phyloP scores from a whole-genome alignment of 2,329 filamentous ascomycete genomes.

The Cladosporium austrohemisphaericum region DNA sequence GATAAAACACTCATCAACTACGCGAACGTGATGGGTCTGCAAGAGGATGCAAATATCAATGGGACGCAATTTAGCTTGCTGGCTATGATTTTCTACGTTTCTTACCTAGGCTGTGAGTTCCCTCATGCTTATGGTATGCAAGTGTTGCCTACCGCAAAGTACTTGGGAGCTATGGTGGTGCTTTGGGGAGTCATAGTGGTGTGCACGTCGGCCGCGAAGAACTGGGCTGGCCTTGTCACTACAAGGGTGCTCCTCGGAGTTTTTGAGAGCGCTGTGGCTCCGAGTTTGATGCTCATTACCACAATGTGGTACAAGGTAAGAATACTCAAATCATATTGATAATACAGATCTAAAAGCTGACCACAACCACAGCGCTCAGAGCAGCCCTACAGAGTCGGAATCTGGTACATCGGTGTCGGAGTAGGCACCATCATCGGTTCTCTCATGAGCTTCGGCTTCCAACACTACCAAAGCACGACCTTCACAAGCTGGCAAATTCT shows the following conservation, averaged over 20 bases:
- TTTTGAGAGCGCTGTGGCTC: slow-evolving; percentile 66
- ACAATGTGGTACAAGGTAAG: slow-evolving; percentile 64
- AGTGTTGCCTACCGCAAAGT: slow-evolving; percentile 56
- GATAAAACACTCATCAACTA: slow-evolving; percentile 52
- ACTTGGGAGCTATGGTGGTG: slow-evolving; percentile 45
- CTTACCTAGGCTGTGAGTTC: slow-evolving; percentile 56
- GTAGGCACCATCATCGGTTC: slow-evolving; percentile 67
- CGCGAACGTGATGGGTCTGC: slow-evolving; percentile 63
- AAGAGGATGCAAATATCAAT: slow-evolving; percentile 50
- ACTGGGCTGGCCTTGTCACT: slow-evolving; percentile 55
- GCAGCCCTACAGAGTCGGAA: slow-evolving; percentile 26
- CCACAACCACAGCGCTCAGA: slow-evolving; percentile 41
- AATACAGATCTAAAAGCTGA: neutral
- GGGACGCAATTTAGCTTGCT: slow-evolving; percentile 62
- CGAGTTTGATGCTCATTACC: slow-evolving; percentile 61
- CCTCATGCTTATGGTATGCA: slow-evolving; percentile 58
- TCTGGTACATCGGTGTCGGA: slow-evolving; percentile 68
- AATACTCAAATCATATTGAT: neutral
- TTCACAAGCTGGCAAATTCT: slow-evolving; percentile 24
- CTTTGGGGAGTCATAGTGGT: slow-evolving; percentile 59
- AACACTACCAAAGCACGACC: slow-evolving; percentile 16
- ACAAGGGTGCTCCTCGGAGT: slow-evolving; percentile 63
- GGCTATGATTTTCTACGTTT: slow-evolving; percentile 61
- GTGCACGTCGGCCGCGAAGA: slow-evolving; percentile 53
- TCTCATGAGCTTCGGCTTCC: slow-evolving; percentile 55